Evolutionary conservation across 768 basidiomycete species (phyloP).

Genomic region (Hericium rajendrae): DNA sequence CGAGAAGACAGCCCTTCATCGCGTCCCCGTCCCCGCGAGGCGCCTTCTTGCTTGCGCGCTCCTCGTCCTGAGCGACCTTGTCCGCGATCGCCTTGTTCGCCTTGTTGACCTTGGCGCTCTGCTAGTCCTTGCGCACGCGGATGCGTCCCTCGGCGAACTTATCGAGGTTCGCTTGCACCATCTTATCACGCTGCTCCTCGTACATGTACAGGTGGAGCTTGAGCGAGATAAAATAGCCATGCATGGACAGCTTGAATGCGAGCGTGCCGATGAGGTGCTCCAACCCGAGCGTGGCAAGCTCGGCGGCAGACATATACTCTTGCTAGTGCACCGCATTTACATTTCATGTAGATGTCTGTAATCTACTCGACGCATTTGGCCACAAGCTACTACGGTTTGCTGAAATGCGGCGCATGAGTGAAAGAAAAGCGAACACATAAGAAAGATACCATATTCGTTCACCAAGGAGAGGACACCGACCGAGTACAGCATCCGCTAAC

Average conservation of each 20-base stretch:
- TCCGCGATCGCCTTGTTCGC: conserved; percentile 87
- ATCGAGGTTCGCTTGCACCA: conserved; percentile 83
- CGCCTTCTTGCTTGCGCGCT: conserved; percentile 43
- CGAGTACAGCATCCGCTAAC: too few relatives aligned
- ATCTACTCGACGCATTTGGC: too few relatives aligned
- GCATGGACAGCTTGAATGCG: conserved; percentile 98
- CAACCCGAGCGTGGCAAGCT: too few relatives aligned
- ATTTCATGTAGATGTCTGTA: too few relatives aligned
- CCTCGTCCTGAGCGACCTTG: conserved; percentile 61
- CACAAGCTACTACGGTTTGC: too few relatives aligned
- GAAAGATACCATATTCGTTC: too few relatives aligned
- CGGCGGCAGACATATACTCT: too few relatives aligned
- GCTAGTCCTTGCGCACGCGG: conserved; percentile 60
- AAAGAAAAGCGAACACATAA: too few relatives aligned
- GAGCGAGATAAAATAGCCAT: conserved; percentile 95
- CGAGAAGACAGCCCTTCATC: conserved; percentile 47
- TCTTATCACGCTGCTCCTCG: conserved; percentile 84
- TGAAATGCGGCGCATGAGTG: too few relatives aligned
- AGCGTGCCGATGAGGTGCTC: conserved; percentile 92
- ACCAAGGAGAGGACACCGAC: too few relatives aligned
- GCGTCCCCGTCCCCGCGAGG: conserved; percentile 29
- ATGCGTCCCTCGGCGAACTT: conserved; percentile 92
- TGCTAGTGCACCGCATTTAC: too few relatives aligned
- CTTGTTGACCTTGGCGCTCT: conserved; percentile 71
- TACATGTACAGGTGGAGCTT: conserved; percentile 96